Conservation (phyloP, 2,329 filamentous ascomycete genomes). For the Diaporthe aspalathi region DNA sequence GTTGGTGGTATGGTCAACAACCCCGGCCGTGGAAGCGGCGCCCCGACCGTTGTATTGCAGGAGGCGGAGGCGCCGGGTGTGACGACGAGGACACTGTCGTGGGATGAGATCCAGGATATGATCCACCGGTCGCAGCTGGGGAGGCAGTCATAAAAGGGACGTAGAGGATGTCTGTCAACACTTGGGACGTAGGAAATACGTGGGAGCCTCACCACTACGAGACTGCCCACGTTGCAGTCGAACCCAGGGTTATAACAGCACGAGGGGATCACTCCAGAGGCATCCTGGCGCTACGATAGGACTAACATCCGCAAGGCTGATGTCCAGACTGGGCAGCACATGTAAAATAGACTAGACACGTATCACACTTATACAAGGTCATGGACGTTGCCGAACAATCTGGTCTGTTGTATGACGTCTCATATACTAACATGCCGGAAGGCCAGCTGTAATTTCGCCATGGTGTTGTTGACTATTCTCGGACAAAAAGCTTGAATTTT, state of each 20-base stretch:
- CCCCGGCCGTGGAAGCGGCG: slow-evolving; percentile 80
- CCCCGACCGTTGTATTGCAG: slow-evolving; percentile 94
- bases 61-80: slow-evolving; percentile 83
- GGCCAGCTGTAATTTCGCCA: background rate
- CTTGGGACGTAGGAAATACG: background rate
- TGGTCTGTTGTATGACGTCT: background rate
- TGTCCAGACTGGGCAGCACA: background rate
- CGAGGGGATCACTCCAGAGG: background rate
- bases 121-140: slow-evolving; percentile 89
- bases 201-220: too few species aligned
- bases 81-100: slow-evolving; percentile 75
- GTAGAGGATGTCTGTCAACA: background rate
- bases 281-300: background rate
- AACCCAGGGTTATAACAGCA: background rate
- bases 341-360: slow-evolving; percentile 30
- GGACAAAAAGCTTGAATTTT: background rate
- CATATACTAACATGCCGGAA: background rate
- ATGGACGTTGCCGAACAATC: background rate
- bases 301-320: background rate
- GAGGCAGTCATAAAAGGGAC: slow-evolving; percentile 49
- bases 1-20: slow-evolving; percentile 83
- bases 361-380: slow-evolving; percentile 17
- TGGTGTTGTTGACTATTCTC: background rate
- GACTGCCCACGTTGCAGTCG: background rate
- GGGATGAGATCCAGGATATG: slow-evolving; percentile 90